Base-by-base conservation (phyloP, 106 monocot species). In the Agapanthus africanus region DNA sequence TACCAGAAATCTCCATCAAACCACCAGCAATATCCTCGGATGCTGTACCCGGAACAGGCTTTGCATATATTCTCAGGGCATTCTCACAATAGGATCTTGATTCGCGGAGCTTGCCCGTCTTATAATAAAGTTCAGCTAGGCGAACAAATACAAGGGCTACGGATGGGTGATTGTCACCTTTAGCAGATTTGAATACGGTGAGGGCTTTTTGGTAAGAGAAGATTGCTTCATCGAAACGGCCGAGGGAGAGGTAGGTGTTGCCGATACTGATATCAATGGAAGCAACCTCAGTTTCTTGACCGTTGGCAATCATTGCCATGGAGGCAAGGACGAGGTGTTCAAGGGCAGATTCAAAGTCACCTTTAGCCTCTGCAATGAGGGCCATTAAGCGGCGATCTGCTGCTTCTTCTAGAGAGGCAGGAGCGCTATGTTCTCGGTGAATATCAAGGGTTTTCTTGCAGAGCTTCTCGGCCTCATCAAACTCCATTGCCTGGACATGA, bases 121-220 rank as follows among this genome's bases (percentile, higher is more conserved):
- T 78, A 66, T 81, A 78, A 65, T 85, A 85, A 56, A 85, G 81
- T n/a, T 78, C 75, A 15, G 85, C 81, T 37, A 85, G 81, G 54
- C 81, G 81, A 15, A 81, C 81, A n/a, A 78, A 78, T 61, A 81
- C 85, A 18, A 78, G 62, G 4, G 85, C 85, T 30, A 85, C 81
- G 32, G 85, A 50, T 7, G 81, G 71, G 42, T 85, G 85, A 71
- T 74, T 72, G 37, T 85, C 85, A 11, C 85, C 85, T 41, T 74
- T 70, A 32, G 85, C 39, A 3, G 85, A 79, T 57, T 85, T 85
- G 69, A 85, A 75, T 8, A 85, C 85, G 2, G 85, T 85, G 40
- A 85, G 74, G 37, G 85, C 77, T 40, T 85, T 85, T 65, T 85
- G 85, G 78, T 85, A 85, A 31, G 85, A 81, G 69, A 85, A 85